Evolutionary conservation across 2,329 filamentous ascomycete genomes (phyloP).

Genomic region (Niveomyces coronatus): DNA sequence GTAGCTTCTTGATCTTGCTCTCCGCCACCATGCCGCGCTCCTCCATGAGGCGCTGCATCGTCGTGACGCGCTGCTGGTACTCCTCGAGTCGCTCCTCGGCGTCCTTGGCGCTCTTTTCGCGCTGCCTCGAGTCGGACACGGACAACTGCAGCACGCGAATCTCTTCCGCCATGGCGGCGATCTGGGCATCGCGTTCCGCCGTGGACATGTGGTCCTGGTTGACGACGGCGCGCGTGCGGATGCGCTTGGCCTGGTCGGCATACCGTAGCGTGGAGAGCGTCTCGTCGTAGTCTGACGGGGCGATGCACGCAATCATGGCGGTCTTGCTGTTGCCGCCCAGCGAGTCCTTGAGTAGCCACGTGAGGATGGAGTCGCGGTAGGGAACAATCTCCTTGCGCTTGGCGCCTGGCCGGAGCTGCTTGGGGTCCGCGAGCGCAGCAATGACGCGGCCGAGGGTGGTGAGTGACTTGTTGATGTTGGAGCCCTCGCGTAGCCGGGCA

Average conservation of each 20-base stretch:
- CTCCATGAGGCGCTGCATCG: constrained; percentile 94
- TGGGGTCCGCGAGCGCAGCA: constrained; percentile 70
- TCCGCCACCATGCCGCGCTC: constrained; percentile 84
- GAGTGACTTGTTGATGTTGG: constrained; percentile 98
- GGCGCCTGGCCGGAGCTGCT: constrained; percentile 39
- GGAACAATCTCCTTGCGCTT: constrained; percentile 64
- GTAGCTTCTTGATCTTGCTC: constrained; percentile 83
- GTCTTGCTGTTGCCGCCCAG: constrained; percentile 96
- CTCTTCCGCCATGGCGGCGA: constrained; percentile 88
- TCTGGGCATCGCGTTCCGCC: constrained; percentile 89
- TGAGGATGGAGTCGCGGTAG: constrained; percentile 79
- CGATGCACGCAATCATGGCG: constrained; percentile 97
- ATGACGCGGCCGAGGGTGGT: constrained; percentile 94
- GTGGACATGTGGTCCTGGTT: constrained; percentile 92
- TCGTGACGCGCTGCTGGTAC: constrained; percentile 81
- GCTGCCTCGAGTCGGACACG: constrained; percentile 52
- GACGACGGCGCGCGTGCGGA: constrained; percentile 85
- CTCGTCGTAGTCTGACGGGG: constrained; percentile 92
- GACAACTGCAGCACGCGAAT: constrained; percentile 78
- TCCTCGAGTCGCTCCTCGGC: constrained; percentile 83
- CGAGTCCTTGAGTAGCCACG: constrained; percentile 88
- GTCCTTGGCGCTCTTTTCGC: constrained; percentile 66
- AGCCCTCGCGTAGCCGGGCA: constrained; percentile 80
- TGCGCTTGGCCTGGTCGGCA: constrained; percentile 94
- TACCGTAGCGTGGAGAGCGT: constrained; percentile 93